Evolutionary conservation across 2,329 filamentous ascomycete species (phyloP).

Genomic region (Thelonectria discophora): DNA sequence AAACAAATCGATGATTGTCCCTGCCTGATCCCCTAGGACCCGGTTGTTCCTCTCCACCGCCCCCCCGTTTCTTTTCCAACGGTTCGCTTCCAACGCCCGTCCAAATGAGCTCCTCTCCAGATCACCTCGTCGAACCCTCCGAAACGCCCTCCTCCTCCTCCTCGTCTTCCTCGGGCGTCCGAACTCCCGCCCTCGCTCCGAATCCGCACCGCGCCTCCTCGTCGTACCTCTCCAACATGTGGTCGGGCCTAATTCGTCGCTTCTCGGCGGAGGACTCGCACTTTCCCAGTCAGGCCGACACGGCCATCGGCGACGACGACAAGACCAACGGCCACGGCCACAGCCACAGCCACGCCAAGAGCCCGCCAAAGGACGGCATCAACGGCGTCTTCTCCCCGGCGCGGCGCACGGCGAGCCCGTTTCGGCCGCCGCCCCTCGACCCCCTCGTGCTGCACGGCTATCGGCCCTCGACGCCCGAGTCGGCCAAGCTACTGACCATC

Average conservation of each 20-base stretch:
- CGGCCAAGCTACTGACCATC: conserved; percentile 73
- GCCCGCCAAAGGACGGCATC: conserved; percentile 55
- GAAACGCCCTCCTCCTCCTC: conserved; percentile 25
- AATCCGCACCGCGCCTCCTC: conserved; percentile 38
- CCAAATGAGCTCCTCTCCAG: conserved; percentile 4
- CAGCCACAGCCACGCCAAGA: conserved; percentile 14
- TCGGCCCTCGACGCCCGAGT: conserved; percentile 64
- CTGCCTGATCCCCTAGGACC: neutral
- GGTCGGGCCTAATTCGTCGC: conserved; percentile 73
- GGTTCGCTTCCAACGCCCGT: neutral
- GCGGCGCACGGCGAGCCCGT: conserved; percentile 74
- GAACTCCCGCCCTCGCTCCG: conserved; percentile 30
- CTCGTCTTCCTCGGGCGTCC: conserved; percentile 35
- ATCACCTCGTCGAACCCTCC: neutral
- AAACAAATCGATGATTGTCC: neutral
- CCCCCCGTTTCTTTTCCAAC: neutral
- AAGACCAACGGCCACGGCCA: neutral
- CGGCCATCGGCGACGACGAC: conserved; percentile 30
- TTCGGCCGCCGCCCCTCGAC: conserved; percentile 88
- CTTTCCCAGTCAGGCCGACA: conserved; percentile 44
- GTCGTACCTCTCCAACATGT: conserved; percentile 51
- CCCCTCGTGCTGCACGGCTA: conserved; percentile 78
- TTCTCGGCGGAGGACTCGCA: conserved; percentile 62
- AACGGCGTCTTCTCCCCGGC: conserved; percentile 64
- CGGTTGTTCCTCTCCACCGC: neutral